Conservation (phyloP, 495 filamentous ascomycete genomes). For the Penicillium roqueforti region DNA sequence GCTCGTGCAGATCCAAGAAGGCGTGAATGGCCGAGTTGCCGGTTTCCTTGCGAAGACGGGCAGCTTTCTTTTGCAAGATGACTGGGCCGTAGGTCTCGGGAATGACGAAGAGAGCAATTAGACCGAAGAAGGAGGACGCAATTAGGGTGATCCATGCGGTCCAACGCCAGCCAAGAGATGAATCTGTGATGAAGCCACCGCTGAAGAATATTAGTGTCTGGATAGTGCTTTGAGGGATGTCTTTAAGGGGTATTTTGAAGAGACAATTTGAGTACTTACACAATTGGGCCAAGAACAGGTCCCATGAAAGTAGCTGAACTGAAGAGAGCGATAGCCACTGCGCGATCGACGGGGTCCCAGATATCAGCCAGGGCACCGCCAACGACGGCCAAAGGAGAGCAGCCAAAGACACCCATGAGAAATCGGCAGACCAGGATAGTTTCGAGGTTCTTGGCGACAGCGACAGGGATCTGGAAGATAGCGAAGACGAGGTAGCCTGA, state of each 20-base stretch:
- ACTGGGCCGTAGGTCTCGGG: constrained; percentile 59
- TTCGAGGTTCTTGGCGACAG: constrained; percentile 54
- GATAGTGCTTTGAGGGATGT: background rate
- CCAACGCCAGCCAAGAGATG: constrained; percentile 60
- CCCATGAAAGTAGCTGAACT: constrained; percentile 52
- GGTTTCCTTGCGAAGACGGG: constrained; percentile 54
- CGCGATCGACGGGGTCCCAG: constrained; percentile 57
- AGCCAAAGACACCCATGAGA: constrained; percentile 58
- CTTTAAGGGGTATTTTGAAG: background rate
- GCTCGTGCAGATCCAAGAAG: constrained; percentile 51
- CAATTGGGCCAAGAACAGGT: constrained; percentile 46
- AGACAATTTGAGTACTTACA: constrained; percentile 13
- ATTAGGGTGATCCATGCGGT: constrained; percentile 63
- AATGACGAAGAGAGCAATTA: constrained; percentile 47
- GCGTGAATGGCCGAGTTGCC: constrained; percentile 59
- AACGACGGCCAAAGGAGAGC: constrained; percentile 58
- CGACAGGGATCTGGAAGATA: constrained; percentile 61
- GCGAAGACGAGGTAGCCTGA: constrained; percentile 52
- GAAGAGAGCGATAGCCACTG: constrained; percentile 56
- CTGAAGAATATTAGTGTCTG: constrained; percentile 23
- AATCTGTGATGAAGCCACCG: constrained; percentile 55
- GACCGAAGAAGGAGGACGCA: constrained; percentile 45
- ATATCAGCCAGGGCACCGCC: constrained; percentile 60
- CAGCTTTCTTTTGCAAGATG: constrained; percentile 54
- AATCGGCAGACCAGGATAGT: constrained; percentile 60